Base-by-base conservation (phyloP, 345 rosid genomes). In the Pugionium dolabratum region DNA sequence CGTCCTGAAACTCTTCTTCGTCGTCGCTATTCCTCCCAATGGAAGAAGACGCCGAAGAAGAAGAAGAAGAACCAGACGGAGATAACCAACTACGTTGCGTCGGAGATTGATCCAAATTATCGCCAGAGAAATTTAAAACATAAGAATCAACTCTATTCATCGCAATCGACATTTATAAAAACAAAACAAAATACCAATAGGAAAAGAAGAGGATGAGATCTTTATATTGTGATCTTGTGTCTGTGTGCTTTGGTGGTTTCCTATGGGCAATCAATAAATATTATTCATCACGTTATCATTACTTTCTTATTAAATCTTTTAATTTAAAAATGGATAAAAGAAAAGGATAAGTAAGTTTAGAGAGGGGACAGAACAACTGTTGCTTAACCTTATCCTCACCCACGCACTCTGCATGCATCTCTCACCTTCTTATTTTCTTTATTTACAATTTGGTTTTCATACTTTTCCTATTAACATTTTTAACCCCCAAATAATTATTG, bases 11-110 rank as follows among this genome's bases (percentile, higher is more conserved):
- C 31, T 57, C 85, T 7, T 66, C 56, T n/a, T 6, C 47, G 4
- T 27, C 76, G 62, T 83, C 90, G 49, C 91, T 85, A 36, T 84
- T 74, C 65, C 52, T 82, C 10, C 95, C 89, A 48, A 85, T 48
- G 9, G 73, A 53, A 10, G 54, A 46, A 9, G 79, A 75, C 43
- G 52, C 43, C 7, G 79, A 73, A 29, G 69, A 47, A 9, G 56
- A 58, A 11, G 75, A 60, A 27, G 52, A 50, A 6, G 81, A 75
- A 5, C 64, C 75, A 27, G 52, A 56, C 7, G 81, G 76, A 34
- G 36, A 34, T 3, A 34, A 34, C 36, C 36, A 34, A 5, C 36
- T 34, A 34, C 36, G 79, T 74, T 2, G 64, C 76, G 53, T 40
- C 8, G 81, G 76, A 39, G 75, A 53, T 1, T 53, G 67, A 26